Conservation (phyloP, 1,139 yeast genomes). For the Pichia cactophila region DNA sequence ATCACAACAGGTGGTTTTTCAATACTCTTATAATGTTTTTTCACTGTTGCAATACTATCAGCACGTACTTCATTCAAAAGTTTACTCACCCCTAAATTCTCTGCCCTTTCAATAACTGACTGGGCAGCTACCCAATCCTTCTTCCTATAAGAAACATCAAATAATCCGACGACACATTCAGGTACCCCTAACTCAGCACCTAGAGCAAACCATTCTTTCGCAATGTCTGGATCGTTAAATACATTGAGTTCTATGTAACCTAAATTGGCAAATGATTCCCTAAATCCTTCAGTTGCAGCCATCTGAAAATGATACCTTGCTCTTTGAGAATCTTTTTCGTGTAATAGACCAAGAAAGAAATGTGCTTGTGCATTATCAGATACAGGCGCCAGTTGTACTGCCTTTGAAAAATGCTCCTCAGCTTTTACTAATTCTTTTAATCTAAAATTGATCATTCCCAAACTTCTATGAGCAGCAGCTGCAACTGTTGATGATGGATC, state of each 20-base stretch:
- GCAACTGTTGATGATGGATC: constrained; percentile 53
- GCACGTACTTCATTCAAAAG: constrained; percentile 6
- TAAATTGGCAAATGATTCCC: constrained; percentile 64
- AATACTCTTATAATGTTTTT: not conserved
- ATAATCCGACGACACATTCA: constrained; percentile 65
- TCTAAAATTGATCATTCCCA: constrained; percentile 60
- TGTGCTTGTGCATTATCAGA: constrained; percentile 63
- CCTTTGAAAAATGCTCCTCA: constrained; percentile 49
- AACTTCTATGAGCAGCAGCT: constrained; percentile 63
- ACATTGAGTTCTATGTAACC: constrained; percentile 75
- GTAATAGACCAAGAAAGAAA: constrained; percentile 67
- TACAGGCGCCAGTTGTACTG: constrained; percentile 52
- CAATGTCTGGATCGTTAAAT: constrained; percentile 45
- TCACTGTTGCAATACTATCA: constrained; percentile 1
- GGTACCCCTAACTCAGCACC: constrained; percentile 64
- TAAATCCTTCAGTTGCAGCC: constrained; percentile 69
- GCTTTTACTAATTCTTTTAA: constrained; percentile 46
- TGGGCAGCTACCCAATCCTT: constrained; percentile 22
- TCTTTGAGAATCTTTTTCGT: constrained; percentile 47
- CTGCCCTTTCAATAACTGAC: constrained; percentile 8
- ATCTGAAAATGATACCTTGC: constrained; percentile 66
- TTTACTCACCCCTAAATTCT: constrained; percentile 6
- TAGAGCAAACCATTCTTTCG: constrained; percentile 76
- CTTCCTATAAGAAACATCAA: constrained; percentile 40
- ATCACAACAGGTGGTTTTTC: not conserved